Conservation (phyloP, 108 stramenopile genomes). For the Skeletonema tropicum region DNA sequence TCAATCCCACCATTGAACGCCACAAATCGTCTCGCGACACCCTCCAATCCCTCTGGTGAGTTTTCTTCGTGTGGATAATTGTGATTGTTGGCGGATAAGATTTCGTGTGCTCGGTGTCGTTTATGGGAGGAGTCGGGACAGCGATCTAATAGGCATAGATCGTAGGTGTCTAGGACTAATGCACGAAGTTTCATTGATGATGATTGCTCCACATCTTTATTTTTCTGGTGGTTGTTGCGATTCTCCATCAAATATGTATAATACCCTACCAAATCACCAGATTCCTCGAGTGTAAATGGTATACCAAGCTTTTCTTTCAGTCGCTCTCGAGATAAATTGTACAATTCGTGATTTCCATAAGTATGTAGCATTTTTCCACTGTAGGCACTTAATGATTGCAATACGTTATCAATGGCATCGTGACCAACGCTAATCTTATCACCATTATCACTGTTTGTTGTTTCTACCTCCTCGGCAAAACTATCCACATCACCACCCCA, state of each 20-base stretch:
- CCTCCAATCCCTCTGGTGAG: slow-evolving; percentile 75
- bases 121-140: slow-evolving; percentile 55
- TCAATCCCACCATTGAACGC: slow-evolving; percentile 86
- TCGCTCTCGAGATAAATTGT: slow-evolving; percentile 72
- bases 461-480: background rate
- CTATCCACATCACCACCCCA: slow-evolving; percentile 34
- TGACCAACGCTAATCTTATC: slow-evolving; percentile 24
- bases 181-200: slow-evolving; percentile 56
- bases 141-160: slow-evolving; percentile 67
- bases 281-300: slow-evolving; percentile 67
- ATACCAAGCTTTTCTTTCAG: slow-evolving; percentile 63
- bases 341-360: slow-evolving; percentile 89
- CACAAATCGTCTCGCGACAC: slow-evolving; percentile 69
- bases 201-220: slow-evolving; percentile 2
- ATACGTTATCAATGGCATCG: slow-evolving; percentile 61
- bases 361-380: slow-evolving; percentile 71
- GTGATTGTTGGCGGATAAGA: slow-evolving; percentile 64
- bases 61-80: slow-evolving; percentile 76
- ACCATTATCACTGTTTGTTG: slow-evolving; percentile 25
- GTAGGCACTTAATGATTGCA: slow-evolving; percentile 63
- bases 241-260: slow-evolving; percentile 54
- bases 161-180: slow-evolving; percentile 77
- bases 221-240: slow-evolving; percentile 6
- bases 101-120: slow-evolving; percentile 55
- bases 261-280: slow-evolving; percentile 53